Conservation (phyloP, 306 rosid genomes). For the Trifolium repens region DNA sequence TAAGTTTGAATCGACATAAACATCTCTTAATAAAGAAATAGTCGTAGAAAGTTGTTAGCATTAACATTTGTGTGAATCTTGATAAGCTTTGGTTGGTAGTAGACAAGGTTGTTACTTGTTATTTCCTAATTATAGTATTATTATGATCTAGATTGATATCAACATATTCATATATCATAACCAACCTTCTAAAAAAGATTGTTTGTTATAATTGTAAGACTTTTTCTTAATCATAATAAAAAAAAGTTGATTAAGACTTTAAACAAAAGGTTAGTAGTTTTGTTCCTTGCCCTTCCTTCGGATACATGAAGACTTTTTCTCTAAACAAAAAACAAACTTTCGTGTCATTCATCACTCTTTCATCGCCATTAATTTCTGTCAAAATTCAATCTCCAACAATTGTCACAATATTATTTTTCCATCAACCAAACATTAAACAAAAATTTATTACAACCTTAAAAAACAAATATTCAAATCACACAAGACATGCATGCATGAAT, state of each 20-base stretch:
- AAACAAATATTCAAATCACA: background rate
- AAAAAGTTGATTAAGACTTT: background rate
- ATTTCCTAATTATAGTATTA: too few species aligned
- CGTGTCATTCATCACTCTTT: constrained; percentile 22
- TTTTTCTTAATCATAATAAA: background rate
- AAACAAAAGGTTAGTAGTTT: background rate
- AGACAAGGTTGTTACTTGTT: too few species aligned
- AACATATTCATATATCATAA: too few species aligned
- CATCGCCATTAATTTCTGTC: background rate
- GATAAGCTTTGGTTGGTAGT: too few species aligned
- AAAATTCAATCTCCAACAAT: constrained; percentile 1
- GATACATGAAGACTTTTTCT: constrained; percentile 13
- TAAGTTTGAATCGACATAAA: background rate
- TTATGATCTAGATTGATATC: too few species aligned
- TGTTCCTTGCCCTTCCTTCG: background rate
- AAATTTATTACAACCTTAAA: background rate
- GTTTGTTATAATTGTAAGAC: background rate
- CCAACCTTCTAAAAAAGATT: too few species aligned
- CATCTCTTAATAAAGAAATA: background rate
- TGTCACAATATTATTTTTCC: background rate
- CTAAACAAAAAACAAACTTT: background rate
- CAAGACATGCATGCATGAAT: background rate
- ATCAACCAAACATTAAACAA: background rate
- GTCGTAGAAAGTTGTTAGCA: too few species aligned
- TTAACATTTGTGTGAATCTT: too few species aligned